Evolutionary conservation across 352 stramenopile genomes (phyloP).

Genomic region (Globisporangium barbulae): DNA sequence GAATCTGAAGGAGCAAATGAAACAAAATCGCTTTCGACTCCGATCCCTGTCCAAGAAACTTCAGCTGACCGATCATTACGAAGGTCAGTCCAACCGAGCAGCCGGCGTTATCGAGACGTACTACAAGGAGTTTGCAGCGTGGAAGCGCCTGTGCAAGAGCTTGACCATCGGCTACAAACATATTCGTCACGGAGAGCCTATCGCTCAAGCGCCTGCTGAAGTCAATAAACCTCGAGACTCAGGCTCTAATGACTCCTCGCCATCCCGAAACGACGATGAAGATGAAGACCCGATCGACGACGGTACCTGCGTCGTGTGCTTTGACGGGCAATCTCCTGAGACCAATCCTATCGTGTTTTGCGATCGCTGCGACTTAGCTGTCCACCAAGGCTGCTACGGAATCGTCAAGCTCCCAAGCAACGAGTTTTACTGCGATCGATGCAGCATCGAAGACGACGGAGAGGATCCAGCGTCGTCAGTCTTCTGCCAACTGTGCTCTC

Average conservation of each 20-base stretch:
- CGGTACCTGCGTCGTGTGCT: constrained; percentile 87
- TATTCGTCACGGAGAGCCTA: constrained; percentile 10
- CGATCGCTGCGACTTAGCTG: constrained; percentile 85
- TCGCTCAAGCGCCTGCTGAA: constrained; percentile 5
- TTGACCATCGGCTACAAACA: constrained; percentile 60
- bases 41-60: constrained; percentile 50
- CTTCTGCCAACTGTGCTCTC: constrained; percentile 85
- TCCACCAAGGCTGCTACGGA: constrained; percentile 89
- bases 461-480: constrained; percentile 50
- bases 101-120: constrained; percentile 43
- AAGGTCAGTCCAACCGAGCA: constrained; percentile 19
- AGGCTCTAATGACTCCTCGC: constrained; percentile 16
- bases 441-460: constrained; percentile 48
- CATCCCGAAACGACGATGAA: constrained; percentile 25
- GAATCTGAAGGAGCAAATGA: constrained; percentile 69
- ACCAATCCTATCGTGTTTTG: constrained; percentile 90
- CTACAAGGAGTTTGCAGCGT: constrained; percentile 71
- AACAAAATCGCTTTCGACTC: constrained; percentile 64
- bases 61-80: constrained; percentile 19
- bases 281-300: constrained; percentile 65
- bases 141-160: constrained; percentile 73
- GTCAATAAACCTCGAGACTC: constrained; percentile 22
- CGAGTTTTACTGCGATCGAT: constrained; percentile 90
- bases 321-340: constrained; percentile 85
- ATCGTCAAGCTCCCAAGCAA: constrained; percentile 77